Conservation (phyloP, 192 early-diverging fungal species). For the Paraglomus occultum region DNA sequence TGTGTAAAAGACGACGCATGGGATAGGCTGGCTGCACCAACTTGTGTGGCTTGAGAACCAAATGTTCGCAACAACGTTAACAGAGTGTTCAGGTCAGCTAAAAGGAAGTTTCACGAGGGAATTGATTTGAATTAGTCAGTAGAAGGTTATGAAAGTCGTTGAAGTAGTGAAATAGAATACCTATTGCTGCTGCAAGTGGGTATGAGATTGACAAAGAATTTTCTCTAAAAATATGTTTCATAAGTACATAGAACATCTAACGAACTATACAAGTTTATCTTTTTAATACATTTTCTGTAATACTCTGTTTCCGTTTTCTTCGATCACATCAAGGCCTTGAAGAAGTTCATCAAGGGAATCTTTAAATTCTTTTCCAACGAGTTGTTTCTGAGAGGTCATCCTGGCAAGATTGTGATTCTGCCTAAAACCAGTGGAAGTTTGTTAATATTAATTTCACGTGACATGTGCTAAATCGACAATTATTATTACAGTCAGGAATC, state of each 20-base stretch:
- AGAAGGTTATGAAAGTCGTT: background rate
- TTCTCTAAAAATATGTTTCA: background rate
- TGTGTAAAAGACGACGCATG: too few species aligned
- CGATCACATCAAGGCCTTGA: slow-evolving; percentile 5
- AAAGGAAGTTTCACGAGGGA: background rate
- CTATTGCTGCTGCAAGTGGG: background rate
- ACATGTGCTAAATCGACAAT: too few species aligned
- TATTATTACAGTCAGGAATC: too few species aligned
- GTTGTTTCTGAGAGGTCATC: background rate
- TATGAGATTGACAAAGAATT: slow-evolving; percentile 23
- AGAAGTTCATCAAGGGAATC: slow-evolving; percentile 1
- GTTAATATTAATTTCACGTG: too few species aligned
- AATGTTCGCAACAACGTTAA: slow-evolving; percentile 8
- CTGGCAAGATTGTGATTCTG: too few species aligned
- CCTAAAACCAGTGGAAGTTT: too few species aligned
- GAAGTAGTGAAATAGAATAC: background rate
- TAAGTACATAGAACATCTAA: background rate
- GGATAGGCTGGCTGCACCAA: background rate
- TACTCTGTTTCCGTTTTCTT: slow-evolving; percentile 3
- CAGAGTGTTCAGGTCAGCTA: slow-evolving; percentile 20
- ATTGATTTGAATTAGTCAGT: background rate
- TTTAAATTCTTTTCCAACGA: background rate
- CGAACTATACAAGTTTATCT: background rate
- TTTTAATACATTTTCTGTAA: slow-evolving; percentile 21
- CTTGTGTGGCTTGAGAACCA: background rate